phyloP scores from a whole-genome alignment of 371 early-diverging fungal species.

The Mucor racemosus region DNA sequence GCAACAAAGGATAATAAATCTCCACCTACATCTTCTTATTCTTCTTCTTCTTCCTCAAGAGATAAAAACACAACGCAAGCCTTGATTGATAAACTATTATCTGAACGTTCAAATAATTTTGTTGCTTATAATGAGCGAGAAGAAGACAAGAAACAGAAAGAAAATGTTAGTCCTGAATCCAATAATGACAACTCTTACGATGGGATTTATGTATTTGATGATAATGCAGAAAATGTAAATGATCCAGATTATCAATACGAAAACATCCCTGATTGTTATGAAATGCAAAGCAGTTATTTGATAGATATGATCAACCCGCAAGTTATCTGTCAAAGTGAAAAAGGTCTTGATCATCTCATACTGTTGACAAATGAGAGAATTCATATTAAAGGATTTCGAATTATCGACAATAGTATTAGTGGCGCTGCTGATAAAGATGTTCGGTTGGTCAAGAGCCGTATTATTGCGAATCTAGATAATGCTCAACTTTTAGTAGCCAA shows the following conservation, averaged over 20 bases:
- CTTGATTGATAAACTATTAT: conserved; percentile 57
- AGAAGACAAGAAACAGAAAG: conserved; percentile 19
- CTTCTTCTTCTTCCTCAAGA: conserved; percentile 8
- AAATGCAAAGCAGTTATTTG: conserved; percentile 54
- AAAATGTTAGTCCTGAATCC: not conserved
- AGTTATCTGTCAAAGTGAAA: conserved; percentile 55
- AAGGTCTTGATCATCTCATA: conserved; percentile 31
- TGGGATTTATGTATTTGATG: conserved; percentile 6
- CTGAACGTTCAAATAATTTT: conserved; percentile 48
- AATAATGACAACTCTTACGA: not conserved
- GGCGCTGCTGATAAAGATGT: conserved; percentile 35
- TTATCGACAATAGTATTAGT: conserved; percentile 45
- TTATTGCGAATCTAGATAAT: conserved; percentile 66
- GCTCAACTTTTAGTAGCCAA: conserved; percentile 74
- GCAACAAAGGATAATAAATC: not conserved
- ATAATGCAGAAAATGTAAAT: conserved; percentile 12
- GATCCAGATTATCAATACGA: conserved; percentile 41
- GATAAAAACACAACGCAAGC: conserved; percentile 48
- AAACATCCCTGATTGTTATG: conserved; percentile 48
- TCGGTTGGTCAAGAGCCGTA: conserved; percentile 65
- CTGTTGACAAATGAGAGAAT: conserved; percentile 63
- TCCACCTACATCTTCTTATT: conserved; percentile 3
- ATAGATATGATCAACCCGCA: conserved; percentile 69
- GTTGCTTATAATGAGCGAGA: conserved; percentile 55
- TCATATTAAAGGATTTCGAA: conserved; percentile 53